Base-by-base conservation (phyloP, 805 yeast species). In the Spathaspora gorwiae region DNA sequence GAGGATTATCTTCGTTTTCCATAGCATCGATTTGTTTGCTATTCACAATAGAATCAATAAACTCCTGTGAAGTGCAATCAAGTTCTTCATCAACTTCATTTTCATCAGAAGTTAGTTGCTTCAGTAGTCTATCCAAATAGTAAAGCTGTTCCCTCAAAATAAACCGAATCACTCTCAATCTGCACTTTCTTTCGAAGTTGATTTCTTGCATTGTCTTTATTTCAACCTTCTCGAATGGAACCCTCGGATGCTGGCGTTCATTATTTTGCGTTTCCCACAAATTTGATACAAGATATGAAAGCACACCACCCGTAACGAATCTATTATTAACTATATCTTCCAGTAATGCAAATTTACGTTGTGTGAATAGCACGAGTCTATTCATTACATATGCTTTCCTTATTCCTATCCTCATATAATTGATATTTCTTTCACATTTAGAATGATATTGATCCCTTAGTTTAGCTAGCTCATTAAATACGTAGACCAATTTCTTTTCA, bases 261-360 rank as follows among this genome's bases (percentile, higher is more conserved):
- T 19, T 19, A 19, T 19, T 19, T 5, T 19, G 4, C 24, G 24
- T 19, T 19, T 19, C 24, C 24, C 24, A 19, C 24, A 19, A 19
- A 5, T 19, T 19, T 19, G 24, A 19, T 19, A 19, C 24, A 19
- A 19, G 24, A 19, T 19, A 14, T 8, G 13, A 19, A 12, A 45
- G 31, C 34, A 53, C 26, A 19, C 45, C 42, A 19, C 27, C 33
- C 2, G 54, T 46, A 7, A 55, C 42, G 45, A 56, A 59, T 26
- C 46, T 48, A 40, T 42, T 46, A 19, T 43, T 43, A 9, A 55
- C 45, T 10, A 53, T 34, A 2, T 41, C 45, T 7, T 42, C 42
- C n/a, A 39, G 34, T 10, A 54, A 14, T 6, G 39, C 54, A 26
- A n/a, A 19, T 19, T 19, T 19, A 2, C 24, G 4, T 19, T 19